phyloP scores from a whole-genome alignment of 257 asterid species.

The Cynanchum wilfordii region DNA sequence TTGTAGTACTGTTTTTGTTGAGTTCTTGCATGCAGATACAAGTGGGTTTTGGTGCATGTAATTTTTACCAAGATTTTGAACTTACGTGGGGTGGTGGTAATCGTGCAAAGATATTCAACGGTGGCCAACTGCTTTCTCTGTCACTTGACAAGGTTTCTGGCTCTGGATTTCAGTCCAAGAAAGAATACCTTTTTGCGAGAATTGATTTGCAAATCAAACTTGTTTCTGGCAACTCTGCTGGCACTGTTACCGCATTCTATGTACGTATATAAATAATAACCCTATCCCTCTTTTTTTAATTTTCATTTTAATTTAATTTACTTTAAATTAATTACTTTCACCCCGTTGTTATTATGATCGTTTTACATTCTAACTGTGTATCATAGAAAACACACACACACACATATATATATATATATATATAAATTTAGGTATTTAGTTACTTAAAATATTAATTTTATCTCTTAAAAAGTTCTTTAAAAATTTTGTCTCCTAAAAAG shows the following conservation, averaged over 20 bases:
- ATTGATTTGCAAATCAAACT: conserved; percentile 35
- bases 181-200: conserved; percentile 26
- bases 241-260: conserved; percentile 30
- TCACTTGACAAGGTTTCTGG: conserved; percentile 28
- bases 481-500: too few species aligned
- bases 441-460: too few species aligned
- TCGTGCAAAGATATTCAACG: conserved; percentile 21
- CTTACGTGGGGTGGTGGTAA: conserved; percentile 23
- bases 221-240: conserved; percentile 35
- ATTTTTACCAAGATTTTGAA: conserved; percentile 24
- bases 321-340: too few species aligned
- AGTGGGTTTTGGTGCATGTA: conserved; percentile 15
- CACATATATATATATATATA: too few species aligned
- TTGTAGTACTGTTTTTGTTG: too few species aligned
- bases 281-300: too few species aligned
- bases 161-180: conserved; percentile 32
- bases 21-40: conserved; percentile 15
- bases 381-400: too few species aligned
- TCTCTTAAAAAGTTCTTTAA: too few species aligned
- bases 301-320: too few species aligned
- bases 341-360: too few species aligned
- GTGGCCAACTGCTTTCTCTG: conserved; percentile 27
- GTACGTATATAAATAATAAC: conserved; percentile 11
- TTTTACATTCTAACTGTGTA: too few species aligned
- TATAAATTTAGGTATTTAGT: too few species aligned